These are phyloP conservation scores for Carallia brachiata DNA, from an alignment of 345 rosid genomes.

Conservation along the genomic window DNA sequence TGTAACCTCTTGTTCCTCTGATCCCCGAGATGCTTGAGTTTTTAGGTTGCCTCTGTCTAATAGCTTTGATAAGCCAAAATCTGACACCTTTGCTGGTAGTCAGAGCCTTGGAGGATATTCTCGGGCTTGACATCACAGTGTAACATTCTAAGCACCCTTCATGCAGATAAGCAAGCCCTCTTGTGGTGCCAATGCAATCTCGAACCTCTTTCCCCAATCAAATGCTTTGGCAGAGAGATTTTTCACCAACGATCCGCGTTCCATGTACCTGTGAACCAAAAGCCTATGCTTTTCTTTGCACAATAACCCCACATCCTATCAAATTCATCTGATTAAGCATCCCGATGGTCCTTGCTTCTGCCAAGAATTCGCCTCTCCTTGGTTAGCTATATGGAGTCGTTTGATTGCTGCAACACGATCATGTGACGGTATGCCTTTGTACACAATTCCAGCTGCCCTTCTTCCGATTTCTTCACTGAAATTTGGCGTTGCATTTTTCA, in stretches of 20 bases:
- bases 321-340: slow-evolving; percentile 33
- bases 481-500: too few species aligned
- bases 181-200: slow-evolving; percentile 3
- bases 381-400: slow-evolving; percentile 16
- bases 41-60: not conserved
- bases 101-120: not conserved
- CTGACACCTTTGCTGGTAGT: not conserved
- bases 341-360: slow-evolving; percentile 33
- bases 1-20: slow-evolving; percentile 16
- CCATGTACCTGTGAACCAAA: slow-evolving; percentile 4
- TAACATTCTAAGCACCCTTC: slow-evolving; percentile 8
- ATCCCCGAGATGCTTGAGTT: slow-evolving; percentile 7
- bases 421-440: slow-evolving; percentile 21
- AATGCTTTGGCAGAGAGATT: not conserved
- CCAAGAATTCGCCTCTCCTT: slow-evolving; percentile 32
- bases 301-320: slow-evolving; percentile 32
- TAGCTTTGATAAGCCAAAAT: not conserved
- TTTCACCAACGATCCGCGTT: not conserved
- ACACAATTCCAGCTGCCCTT: slow-evolving; percentile 21
- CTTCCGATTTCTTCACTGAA: slow-evolving; percentile 31
- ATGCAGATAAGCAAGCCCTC: slow-evolving; percentile 6
- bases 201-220: not conserved
- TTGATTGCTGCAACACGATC: slow-evolving; percentile 21
- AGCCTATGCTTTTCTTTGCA: slow-evolving; percentile 24
- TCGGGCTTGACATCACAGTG: slow-evolving; percentile 5